Evolutionary conservation across 768 basidiomycete genomes (phyloP).

Genomic region (Mycena haematopus): DNA sequence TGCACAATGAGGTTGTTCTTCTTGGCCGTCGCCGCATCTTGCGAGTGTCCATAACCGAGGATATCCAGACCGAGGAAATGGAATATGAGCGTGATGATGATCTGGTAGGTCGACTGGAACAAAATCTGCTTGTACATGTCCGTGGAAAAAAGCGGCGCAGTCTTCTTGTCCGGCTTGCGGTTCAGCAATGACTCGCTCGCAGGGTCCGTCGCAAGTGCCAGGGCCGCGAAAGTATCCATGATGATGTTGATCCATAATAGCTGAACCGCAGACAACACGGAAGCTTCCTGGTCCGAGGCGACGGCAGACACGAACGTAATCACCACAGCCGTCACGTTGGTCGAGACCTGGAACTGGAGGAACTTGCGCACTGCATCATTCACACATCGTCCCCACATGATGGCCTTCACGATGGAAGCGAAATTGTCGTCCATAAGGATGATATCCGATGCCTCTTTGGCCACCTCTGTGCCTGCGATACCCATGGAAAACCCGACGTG

Average conservation of each 20-base stretch:
- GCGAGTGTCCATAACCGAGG: conserved; percentile 57
- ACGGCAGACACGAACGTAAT: conserved; percentile 94
- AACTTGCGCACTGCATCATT: conserved; percentile 99
- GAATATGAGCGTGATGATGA: conserved; percentile 81
- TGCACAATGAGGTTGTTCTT: conserved; percentile 60
- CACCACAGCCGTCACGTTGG: conserved; percentile 94
- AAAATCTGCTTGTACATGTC: conserved; percentile 98
- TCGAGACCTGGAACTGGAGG: conserved; percentile 93
- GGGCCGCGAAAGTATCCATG: conserved; percentile 98
- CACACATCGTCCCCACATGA: conserved; percentile 99
- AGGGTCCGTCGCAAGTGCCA: conserved; percentile 96
- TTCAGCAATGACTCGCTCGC: conserved; percentile 82
- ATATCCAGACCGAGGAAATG: conserved; percentile 85
- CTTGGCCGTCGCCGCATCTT: conserved; percentile 37
- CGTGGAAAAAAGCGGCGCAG: conserved; percentile 85
- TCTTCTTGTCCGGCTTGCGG: conserved; percentile 90
- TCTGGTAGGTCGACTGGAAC: conserved; percentile 89
- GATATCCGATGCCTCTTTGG: conserved; percentile 98
- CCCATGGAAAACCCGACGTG: conserved; percentile 98
- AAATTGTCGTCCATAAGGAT: conserved; percentile 99
- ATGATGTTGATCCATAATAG: conserved; percentile 99
- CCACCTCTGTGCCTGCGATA: conserved; percentile 95
- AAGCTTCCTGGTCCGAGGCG: conserved; percentile 73
- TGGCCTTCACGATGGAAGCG: conserved; percentile 93
- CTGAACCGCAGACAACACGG: conserved; percentile 95